Percentiles rank a stretch among this genome's conserved stretches.
These are phyloP conservation scores for Sequoia sempervirens DNA, from an alignment of 75 land plant species.

Conservation along the genomic window DNA sequence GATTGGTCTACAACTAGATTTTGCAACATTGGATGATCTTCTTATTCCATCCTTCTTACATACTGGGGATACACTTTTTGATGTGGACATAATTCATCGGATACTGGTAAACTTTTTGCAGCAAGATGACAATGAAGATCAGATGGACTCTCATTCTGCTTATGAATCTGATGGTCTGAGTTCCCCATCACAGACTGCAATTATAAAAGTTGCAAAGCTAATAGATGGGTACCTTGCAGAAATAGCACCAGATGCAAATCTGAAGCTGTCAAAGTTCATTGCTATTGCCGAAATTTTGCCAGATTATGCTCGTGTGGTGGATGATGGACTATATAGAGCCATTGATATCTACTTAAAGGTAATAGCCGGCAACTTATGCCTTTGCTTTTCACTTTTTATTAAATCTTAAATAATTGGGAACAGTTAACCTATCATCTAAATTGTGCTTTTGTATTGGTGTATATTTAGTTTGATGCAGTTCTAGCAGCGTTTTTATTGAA, in stretches of 20 bases:
- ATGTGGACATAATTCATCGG: constrained; percentile 76
- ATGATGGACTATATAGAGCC: constrained; percentile 86
- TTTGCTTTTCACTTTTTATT: neutral
- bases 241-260: constrained; percentile 84
- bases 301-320: constrained; percentile 48
- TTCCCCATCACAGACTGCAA: constrained; percentile 66
- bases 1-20: constrained; percentile 64
- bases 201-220: constrained; percentile 64
- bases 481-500: neutral
- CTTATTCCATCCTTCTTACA: constrained; percentile 64
- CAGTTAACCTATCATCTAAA: neutral
- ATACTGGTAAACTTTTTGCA: constrained; percentile 70
- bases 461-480: neutral
- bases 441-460: neutral
- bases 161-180: constrained; percentile 57
- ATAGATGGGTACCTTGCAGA: constrained; percentile 83
- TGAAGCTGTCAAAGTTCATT: constrained; percentile 71
- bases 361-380: constrained; percentile 3
- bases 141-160: constrained; percentile 37
- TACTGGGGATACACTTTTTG: constrained; percentile 70
- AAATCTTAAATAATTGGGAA: neutral
- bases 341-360: constrained; percentile 82
- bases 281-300: constrained; percentile 65
- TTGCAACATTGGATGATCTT: constrained; percentile 78
- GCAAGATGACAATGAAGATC: constrained; percentile 54